Evolutionary conservation across 2,329 filamentous ascomycete species (phyloP).

Genomic region (Aspergillus sojae): DNA sequence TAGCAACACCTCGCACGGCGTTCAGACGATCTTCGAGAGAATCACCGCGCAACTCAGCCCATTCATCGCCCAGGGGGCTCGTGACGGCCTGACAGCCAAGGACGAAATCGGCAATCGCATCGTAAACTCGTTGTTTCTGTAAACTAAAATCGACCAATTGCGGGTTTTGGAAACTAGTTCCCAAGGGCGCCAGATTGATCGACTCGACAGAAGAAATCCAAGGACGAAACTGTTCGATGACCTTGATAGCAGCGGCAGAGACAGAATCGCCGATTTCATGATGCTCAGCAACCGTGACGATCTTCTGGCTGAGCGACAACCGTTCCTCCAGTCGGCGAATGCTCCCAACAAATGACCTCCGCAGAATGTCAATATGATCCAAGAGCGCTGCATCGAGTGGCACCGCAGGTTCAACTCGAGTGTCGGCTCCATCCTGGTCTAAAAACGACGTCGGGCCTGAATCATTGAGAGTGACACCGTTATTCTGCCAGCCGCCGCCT

Average conservation of each 20-base stretch:
- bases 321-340: conserved; percentile 87
- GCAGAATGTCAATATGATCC: conserved; percentile 82
- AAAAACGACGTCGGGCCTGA: conserved; percentile 70
- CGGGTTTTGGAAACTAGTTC: conserved; percentile 77
- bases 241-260: conserved; percentile 74
- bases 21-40: conserved; percentile 84
- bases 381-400: conserved; percentile 75
- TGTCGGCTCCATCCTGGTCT: conserved; percentile 82
- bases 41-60: conserved; percentile 88
- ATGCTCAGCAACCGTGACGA: conserved; percentile 77
- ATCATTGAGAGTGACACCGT: conserved; percentile 64
- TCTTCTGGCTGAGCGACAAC: conserved; percentile 74
- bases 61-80: conserved; percentile 89
- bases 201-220: conserved; percentile 92
- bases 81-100: conserved; percentile 89
- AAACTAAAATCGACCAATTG: conserved; percentile 83
- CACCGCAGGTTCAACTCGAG: conserved; percentile 69
- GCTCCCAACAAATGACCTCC: conserved; percentile 80
- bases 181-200: conserved; percentile 80
- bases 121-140: conserved; percentile 92
- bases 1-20: conserved; percentile 74
- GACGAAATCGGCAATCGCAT: conserved; percentile 86
- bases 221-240: conserved; percentile 84
- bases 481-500: conserved; percentile 84
- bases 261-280: conserved; percentile 79